These are phyloP conservation scores for Endotrypanum monterogeii DNA, from an alignment of 208 protist genomes.

Conservation along the genomic window DNA sequence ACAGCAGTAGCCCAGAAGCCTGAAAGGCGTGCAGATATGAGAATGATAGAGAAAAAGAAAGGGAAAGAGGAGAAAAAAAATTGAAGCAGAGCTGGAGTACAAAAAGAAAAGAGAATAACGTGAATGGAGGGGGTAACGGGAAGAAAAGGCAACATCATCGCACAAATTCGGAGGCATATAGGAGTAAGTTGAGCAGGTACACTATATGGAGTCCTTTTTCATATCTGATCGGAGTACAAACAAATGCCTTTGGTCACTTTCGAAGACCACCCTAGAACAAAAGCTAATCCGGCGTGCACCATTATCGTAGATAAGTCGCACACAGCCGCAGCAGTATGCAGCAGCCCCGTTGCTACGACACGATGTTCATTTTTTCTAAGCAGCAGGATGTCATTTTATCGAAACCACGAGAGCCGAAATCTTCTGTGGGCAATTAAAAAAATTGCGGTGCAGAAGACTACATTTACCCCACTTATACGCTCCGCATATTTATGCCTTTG, in stretches of 20 bases:
- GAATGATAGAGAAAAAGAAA: too few relatives aligned
- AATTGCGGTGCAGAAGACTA: too few relatives aligned
- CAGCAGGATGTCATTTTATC: too few relatives aligned
- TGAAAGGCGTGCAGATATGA: too few relatives aligned
- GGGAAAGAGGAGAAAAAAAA: background rate
- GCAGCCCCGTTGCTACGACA: too few relatives aligned
- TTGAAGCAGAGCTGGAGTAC: too few relatives aligned
- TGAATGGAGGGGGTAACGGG: background rate
- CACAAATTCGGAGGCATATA: background rate
- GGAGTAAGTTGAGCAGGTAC: background rate
- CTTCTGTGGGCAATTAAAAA: too few relatives aligned
- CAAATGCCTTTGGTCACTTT: background rate
- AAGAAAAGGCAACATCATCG: background rate
- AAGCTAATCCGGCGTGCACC: background rate
- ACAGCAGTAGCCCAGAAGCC: too few relatives aligned
- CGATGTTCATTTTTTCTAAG: too few relatives aligned
- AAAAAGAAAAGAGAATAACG: background rate
- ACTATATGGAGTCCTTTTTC: background rate
- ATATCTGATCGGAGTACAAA: background rate
- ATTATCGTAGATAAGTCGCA: background rate
- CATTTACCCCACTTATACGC: too few relatives aligned
- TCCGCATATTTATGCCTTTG: too few relatives aligned
- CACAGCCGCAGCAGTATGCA: background rate
- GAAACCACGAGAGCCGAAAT: too few relatives aligned
- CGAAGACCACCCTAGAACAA: background rate